Conservation (phyloP, 1,284 basidiomycete species). For the Earliella scabrosa region DNA sequence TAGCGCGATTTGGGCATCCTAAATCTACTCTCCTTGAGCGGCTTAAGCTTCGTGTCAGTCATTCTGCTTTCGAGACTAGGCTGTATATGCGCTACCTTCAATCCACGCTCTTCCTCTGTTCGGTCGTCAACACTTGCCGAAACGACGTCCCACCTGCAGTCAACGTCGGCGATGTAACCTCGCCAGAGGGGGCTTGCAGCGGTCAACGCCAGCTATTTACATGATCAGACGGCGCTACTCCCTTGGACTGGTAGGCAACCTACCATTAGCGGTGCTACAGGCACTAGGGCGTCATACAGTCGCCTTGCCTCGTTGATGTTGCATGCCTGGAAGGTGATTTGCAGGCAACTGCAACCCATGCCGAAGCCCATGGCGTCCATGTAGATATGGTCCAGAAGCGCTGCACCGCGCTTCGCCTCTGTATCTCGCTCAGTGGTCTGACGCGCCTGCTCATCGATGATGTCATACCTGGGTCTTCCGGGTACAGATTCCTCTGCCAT, state of each 20-base stretch:
- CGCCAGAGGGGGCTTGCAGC: slow-evolving; percentile 95
- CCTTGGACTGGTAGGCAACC: slow-evolving; percentile 24
- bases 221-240: neutral
- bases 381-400: slow-evolving; percentile 91
- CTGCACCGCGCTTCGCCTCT: slow-evolving; percentile 91
- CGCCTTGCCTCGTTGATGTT: slow-evolving; percentile 90
- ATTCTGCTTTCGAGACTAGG: neutral
- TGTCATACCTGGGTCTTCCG: slow-evolving; percentile 76
- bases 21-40: slow-evolving; percentile 75
- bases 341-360: slow-evolving; percentile 98
- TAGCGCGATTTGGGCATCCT: slow-evolving; percentile 96
- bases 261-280: slow-evolving; percentile 94
- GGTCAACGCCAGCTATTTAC: slow-evolving; percentile 82
- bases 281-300: slow-evolving; percentile 94
- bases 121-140: slow-evolving; percentile 97
- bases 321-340: slow-evolving; percentile 97
- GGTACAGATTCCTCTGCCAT: slow-evolving; percentile 79
- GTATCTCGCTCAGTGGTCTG: neutral
- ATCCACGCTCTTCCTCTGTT: slow-evolving; percentile 91
- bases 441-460: neutral
- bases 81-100: slow-evolving; percentile 56
- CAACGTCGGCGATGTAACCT: slow-evolving; percentile 94
- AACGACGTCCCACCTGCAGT: slow-evolving; percentile 99
- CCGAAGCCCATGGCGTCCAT: slow-evolving; percentile 99
- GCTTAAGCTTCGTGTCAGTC: slow-evolving; percentile 48